Base-by-base conservation (phyloP, 1,284 basidiomycete species). In the Leccinum pseudoinsigne region DNA sequence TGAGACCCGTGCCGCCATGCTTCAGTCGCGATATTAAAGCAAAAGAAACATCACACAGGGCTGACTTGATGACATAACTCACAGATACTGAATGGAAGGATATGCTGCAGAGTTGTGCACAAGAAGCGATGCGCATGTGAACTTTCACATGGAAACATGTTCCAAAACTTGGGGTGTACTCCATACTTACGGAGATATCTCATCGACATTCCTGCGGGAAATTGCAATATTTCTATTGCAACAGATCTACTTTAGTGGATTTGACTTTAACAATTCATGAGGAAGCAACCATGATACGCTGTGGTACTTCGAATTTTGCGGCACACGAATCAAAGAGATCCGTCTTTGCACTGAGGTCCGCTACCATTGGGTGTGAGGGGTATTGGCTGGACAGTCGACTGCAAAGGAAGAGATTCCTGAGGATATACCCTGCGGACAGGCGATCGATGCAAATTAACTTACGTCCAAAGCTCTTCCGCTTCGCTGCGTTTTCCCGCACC, bases 281-380 rank as follows among this genome's bases (percentile, higher is more conserved):
- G 2, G 57, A 31, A 58, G 55, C 56, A 4, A 53, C 50, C 31
- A 78, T 69, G 50, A 82, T 84, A 47, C 82, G 70, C 9, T 85
- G 78, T 18, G 90, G 89, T 31, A 90, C 81, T 55, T 75, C 73
- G 73, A 88, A 94, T 67, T 87, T 90, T 26, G 84, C 76, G 6
- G 86, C 86, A 58, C 84, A 85, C 65, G 89, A 85, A 72, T 95
- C 93, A 70, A 94, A 94, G 54, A 86, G 69, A 1, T 79, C 78
- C 7, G 84, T 82, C 76, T 92, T 93, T 57, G 81, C 76, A 26
- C 74, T 71, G 26, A 92, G 74, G 67, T 92, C 89, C n/a, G 74
- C 68, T 16, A 91, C 85, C 64, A 92, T 74, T 9, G 90, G 90
- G 77, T 93, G 88, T 3, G 77, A 74, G 8, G 91, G 85, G 67